Evolutionary conservation across 1,284 basidiomycete genomes (phyloP).

Genomic region (Acaromyces ingoldii): DNA sequence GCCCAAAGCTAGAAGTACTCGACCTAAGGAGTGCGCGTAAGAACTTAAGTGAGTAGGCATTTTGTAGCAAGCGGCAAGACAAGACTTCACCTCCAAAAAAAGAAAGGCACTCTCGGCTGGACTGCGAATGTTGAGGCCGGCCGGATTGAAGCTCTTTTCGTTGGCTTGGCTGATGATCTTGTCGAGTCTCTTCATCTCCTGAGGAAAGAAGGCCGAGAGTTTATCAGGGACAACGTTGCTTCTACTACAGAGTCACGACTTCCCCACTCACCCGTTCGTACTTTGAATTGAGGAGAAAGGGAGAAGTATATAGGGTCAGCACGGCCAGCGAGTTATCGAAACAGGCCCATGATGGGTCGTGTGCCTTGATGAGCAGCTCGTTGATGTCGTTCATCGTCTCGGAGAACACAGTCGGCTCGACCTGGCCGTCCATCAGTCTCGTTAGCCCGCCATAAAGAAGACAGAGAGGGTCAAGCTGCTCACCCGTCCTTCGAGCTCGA

Average conservation of each 20-base stretch:
- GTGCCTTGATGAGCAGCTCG: constrained; percentile 22
- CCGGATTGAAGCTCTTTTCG: constrained; percentile 66
- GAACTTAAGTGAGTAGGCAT: no score
- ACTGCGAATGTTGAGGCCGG: constrained; percentile 73
- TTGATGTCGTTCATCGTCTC: constrained; percentile 42
- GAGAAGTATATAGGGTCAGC: constrained; percentile 49
- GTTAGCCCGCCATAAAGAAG: background rate
- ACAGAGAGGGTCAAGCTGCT: constrained; percentile 9
- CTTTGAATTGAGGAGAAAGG: constrained; percentile 62
- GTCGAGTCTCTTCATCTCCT: constrained; percentile 73
- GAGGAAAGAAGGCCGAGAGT: background rate
- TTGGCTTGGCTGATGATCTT: constrained; percentile 65
- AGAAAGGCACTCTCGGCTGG: constrained; percentile 73
- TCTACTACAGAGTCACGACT: no score
- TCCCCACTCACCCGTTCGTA: constrained; percentile 68
- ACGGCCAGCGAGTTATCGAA: constrained; percentile 31
- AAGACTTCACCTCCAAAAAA: constrained; percentile 60
- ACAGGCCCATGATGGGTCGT: constrained; percentile 18
- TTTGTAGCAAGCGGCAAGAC: no score
- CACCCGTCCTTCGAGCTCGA: constrained; percentile 76
- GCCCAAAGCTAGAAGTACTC: background rate
- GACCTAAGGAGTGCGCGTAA: background rate
- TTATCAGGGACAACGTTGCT: no score
- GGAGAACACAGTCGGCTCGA: constrained; percentile 23
- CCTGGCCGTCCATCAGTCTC: background rate